Evolutionary conservation across 352 stramenopile species (phyloP), one percentile per base, ranked within the genome.

Genomic region (Peronospora belbahrii): DNA sequence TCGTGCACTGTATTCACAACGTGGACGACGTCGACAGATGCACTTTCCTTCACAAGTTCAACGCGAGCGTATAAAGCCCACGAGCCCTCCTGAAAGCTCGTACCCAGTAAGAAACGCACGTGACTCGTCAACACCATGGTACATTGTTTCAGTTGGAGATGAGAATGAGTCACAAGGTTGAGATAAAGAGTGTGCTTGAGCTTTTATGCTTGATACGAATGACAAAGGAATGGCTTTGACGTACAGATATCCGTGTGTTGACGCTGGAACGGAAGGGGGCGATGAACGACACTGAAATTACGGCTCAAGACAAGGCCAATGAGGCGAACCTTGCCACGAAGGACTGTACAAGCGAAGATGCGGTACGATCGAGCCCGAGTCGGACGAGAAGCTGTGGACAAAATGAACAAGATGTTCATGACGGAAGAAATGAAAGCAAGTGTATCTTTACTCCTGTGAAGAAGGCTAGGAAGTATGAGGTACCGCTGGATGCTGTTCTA

Each of bases 401-500:
- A 36, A 4, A 48, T 9, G 30, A 42, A 30, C 9, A 42, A 51
- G 18, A 24, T 10, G n/a, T 14, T 31, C 15, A 34, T 28, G 38
- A 50, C 18, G 28, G 14, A 35, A 53, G 33, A 37, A 53, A 23
- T 19, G 36, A 52, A 2, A 49, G 18, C 14, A 39, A 68, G 46
- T 83, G 71, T 20, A 68, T 80, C 19, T 83, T 83, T 38, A 83
- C 71, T 8, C 71, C 71, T 8, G 48, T 78, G 2, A 83, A 83
- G 39, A 55, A 70, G 38, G 32, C 48, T n/a, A 72, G 64, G 43
- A 64, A 62, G 36, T 53, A 41, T 14, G 38, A 52, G 7, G 41
- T 48, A 4, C 15, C 30, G 42, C 10, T 22, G 33, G 15, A 22
- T 32, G 27, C 19, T 35, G 38, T 33, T 20, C 54, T 34, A 13